Evolutionary conservation across 192 early-diverging fungal genomes (phyloP).

Genomic region (Obelidium mucronatum): DNA sequence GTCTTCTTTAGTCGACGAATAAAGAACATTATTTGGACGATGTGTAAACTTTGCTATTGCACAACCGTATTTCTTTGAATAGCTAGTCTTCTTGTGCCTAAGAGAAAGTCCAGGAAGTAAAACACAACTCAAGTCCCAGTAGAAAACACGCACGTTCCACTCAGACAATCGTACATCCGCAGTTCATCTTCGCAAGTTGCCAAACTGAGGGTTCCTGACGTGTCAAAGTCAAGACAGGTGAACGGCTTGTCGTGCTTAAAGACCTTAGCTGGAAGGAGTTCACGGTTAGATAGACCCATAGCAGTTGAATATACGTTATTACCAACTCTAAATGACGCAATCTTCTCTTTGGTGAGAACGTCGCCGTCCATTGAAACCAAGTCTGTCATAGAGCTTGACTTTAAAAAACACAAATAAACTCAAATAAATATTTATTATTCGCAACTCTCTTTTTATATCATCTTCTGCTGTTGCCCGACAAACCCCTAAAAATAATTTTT

Average conservation of each 20-base stretch:
- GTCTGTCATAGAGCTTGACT: too few species aligned
- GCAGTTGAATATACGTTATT: neutral
- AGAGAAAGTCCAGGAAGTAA: too few species aligned
- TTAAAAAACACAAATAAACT: too few species aligned
- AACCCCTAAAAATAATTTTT: too few species aligned
- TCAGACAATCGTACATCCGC: constrained; percentile 81
- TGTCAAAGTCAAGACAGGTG: constrained; percentile 85
- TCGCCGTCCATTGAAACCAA: constrained; percentile 16
- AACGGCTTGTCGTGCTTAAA: constrained; percentile 80
- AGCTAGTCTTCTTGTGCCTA: constrained; percentile 75
- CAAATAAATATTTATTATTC: too few species aligned
- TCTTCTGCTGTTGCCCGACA: too few species aligned
- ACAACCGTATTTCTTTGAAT: constrained; percentile 97
- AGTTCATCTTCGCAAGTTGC: constrained; percentile 88
- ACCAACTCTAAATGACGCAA: neutral
- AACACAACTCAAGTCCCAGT: too few species aligned
- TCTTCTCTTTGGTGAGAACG: neutral
- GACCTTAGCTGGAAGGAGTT: constrained; percentile 57
- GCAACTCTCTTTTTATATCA: too few species aligned
- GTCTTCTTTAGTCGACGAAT: constrained; percentile 95
- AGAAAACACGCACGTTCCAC: constrained; percentile 74
- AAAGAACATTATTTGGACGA: constrained; percentile 76
- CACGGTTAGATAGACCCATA: neutral
- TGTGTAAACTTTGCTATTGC: constrained; percentile 89
- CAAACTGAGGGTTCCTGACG: constrained; percentile 75